Base-by-base conservation (phyloP, 768 basidiomycete genomes). In the Podaxis sp. region DNA sequence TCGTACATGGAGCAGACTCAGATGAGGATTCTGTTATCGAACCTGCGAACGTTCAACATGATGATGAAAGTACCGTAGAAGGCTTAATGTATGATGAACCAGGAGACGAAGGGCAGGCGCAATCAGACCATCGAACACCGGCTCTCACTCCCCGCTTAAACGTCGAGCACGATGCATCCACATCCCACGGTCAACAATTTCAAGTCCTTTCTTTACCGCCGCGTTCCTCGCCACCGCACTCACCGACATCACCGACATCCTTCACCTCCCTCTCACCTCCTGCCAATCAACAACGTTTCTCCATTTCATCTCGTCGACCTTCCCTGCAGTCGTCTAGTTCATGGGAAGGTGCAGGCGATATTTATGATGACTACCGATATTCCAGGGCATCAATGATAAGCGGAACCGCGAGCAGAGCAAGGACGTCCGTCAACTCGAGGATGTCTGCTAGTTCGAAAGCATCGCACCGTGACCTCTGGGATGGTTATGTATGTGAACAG, bases 361-460 rank as follows among this genome's bases (percentile, higher is more conserved):
- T 93, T 56, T 93, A 93, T 65, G 91, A 93, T 71, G 84, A 90
- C 64, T 93, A 93, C 70, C 81, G 88, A 24, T 91, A 91, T 65
- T 89, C 89, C 20, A 77, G 86, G 4, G 80, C 79, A 57, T 89
- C 87, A 0, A 76, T 84, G 60, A 78, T 70, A 24, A 78, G 78
- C 41, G 78, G 75, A 66, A 33, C 33, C 20, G 40, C 57, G 40
- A 53, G 28, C 38, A 56, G 50, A 24, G 36, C 15, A 24, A 44
- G 41, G 26, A 55, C 53, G 5, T 62, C 58, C 13, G 26, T 51
- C 36, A 52, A 49, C 28, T 60, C 58, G n/a, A 51, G 22, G 12
- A 26, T 50, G 12, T 60, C 60, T 10, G 58, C 58, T n/a, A 51
- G 20, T 40, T 58, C 56, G 15, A 58, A 48, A 58, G 46, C 30